Percentiles rank a stretch among this genome's conserved stretches.
Conservation (phyloP, 1,284 basidiomycete species). For the Volvariella volvacea region DNA sequence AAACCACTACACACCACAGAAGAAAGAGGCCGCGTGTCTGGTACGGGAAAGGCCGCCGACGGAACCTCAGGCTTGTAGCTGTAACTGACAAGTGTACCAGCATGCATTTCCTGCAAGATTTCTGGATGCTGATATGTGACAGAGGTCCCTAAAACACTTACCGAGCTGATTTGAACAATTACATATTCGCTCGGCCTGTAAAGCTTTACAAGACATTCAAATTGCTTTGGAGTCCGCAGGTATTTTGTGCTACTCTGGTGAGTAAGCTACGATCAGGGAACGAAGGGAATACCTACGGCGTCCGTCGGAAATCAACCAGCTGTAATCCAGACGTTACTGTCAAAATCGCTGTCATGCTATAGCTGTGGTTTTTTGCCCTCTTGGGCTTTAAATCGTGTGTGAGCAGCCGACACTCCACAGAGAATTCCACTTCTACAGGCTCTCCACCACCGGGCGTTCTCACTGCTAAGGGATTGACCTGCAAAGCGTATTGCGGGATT, state of each 20-base stretch:
- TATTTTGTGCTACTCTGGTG: constrained; percentile 50
- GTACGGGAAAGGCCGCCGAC: constrained; percentile 51
- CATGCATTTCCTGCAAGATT: constrained; percentile 58
- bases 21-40: constrained; percentile 63
- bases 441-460: constrained; percentile 34
- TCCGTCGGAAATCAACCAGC: constrained; percentile 71
- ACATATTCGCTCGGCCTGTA: constrained; percentile 72
- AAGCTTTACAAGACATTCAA: constrained; percentile 49
- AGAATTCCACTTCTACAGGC: constrained; percentile 56
- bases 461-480: constrained; percentile 39
- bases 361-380: constrained; percentile 37
- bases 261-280: neutral
- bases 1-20: constrained; percentile 32
- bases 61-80: constrained; percentile 52
- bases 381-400: constrained; percentile 22
- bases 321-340: constrained; percentile 66
- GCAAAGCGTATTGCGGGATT: constrained; percentile 56
- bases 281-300: constrained; percentile 42
- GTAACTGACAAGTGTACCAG: constrained; percentile 48
- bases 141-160: too few relatives aligned
- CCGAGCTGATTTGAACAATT: constrained; percentile 56
- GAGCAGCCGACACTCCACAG: constrained; percentile 48
- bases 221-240: constrained; percentile 49
- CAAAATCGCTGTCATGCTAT: constrained; percentile 63
- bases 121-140: too few relatives aligned